Base-by-base conservation (phyloP, 1,284 basidiomycete species). In the Pyrrhoderma lamaoense region DNA sequence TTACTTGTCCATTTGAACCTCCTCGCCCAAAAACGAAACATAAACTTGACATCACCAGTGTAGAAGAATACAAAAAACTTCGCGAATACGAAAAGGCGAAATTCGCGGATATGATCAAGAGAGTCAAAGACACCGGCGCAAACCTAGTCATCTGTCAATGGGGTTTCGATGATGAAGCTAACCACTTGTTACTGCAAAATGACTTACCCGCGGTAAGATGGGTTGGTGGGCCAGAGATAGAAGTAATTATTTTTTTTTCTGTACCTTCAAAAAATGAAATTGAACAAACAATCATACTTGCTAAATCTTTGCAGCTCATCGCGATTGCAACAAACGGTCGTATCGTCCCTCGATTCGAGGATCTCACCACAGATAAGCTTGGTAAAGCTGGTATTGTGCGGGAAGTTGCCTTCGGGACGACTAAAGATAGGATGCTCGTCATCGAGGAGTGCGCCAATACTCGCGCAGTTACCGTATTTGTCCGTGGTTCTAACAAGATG, bases 141-240 rank as follows among this genome's bases (percentile, higher is more conserved):
- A 99, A 99, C 69, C 71, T 99, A 53, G 95, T 99, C 60, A 96
- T 99, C 61, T 99, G 95, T 69, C 96, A 99, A 68, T 99, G 95
- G 95, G 95, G 95, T 57, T 99, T 99, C 66, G 95, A 99, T 64
- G 96, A 99, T 66, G 95, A 99, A 72, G 95, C 95, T 52, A 99
- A 99, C 67, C 95, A 99, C 67, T 63, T 99, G 63, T 70, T 99
- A 60, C 92, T 99, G 85, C 94, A 97, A 72, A 97, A 98, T 65
- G 89, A 94, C 13, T 74, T 99, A 40, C 96, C 95, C 39, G 92
- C 95, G n/a, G 95, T 99, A 21, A 80, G 95, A 65, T 99, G 96
- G 95, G 95, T 99, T 52, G 95, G 95, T 56, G 96, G 95, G 18
- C 95, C 96, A 1, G 95, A 99, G 68, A 96, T 99, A 57, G 95